Evolutionary conservation across 768 basidiomycete genomes (phyloP).

Genomic region (Leccinellum rugosiceps): DNA sequence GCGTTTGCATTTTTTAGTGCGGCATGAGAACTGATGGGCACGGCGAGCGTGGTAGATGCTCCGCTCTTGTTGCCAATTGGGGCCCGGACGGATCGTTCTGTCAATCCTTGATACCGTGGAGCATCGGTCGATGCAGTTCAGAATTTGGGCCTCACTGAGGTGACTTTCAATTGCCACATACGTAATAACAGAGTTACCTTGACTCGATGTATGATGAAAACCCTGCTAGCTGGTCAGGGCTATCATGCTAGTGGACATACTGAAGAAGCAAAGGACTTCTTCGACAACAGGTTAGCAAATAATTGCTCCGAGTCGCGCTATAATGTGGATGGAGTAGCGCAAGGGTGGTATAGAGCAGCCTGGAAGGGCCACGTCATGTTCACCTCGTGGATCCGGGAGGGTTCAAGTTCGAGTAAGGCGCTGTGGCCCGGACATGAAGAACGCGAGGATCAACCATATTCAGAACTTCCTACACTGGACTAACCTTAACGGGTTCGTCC

Average conservation of each 20-base stretch:
- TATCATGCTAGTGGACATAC: too few species aligned
- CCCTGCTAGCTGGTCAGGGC: background rate
- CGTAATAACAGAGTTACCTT: background rate
- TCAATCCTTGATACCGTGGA: background rate
- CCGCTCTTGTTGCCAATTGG: background rate
- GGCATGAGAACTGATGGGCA: background rate
- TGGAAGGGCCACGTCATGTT: background rate
- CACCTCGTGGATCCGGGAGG: conserved; percentile 6
- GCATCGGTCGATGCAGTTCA: background rate
- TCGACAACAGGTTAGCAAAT: background rate
- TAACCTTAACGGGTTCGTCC: conserved; percentile 21
- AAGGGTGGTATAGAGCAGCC: background rate
- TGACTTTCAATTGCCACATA: background rate
- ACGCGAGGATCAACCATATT: conserved; percentile 7
- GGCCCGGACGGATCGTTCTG: conserved; percentile 2
- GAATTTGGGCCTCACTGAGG: background rate
- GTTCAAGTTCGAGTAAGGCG: background rate
- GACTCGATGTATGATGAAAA: background rate
- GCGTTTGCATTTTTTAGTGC: background rate
- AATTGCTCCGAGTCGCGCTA: background rate
- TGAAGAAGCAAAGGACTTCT: too few species aligned
- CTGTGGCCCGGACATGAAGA: conserved; percentile 23
- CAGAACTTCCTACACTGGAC: background rate
- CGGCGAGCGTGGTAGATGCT: background rate
- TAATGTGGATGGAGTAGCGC: too few species aligned